These are phyloP conservation scores for Bretziella fagacearum DNA, from an alignment of 2,329 filamentous ascomycete genomes.

Conservation along the genomic window DNA sequence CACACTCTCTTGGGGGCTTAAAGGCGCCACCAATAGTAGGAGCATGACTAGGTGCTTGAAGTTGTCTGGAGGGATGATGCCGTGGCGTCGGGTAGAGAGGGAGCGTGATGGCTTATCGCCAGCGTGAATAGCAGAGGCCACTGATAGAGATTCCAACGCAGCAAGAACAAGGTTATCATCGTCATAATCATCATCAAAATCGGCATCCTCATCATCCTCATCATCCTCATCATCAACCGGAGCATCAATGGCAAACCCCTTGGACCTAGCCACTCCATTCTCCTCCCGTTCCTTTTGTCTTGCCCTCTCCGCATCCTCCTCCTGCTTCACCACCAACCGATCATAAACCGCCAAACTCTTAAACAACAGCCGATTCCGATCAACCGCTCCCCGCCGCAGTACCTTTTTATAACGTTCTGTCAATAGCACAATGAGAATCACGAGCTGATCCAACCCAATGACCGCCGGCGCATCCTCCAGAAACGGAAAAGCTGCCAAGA, in stretches of 20 bases:
- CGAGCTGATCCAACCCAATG: constrained; percentile 49
- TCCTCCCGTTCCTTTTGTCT: not conserved
- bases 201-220: constrained; percentile 21
- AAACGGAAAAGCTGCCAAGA: constrained; percentile 58
- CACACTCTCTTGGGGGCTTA: constrained; percentile 47
- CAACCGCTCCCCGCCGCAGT: constrained; percentile 37
- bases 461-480: constrained; percentile 52
- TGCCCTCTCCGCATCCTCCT: constrained; percentile 16
- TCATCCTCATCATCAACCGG: constrained; percentile 26
- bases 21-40: constrained; percentile 47
- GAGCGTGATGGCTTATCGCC: constrained; percentile 22
- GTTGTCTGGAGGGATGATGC: constrained; percentile 58
- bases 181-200: constrained; percentile 27
- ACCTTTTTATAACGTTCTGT: constrained; percentile 52
- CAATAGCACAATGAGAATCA: constrained; percentile 57
- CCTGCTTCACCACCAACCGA: constrained; percentile 20
- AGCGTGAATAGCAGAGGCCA: constrained; percentile 41
- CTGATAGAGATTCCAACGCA: constrained; percentile 50
- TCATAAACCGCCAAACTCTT: constrained; percentile 57
- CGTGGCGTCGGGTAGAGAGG: constrained; percentile 30
- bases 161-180: constrained; percentile 46
- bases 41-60: constrained; percentile 54
- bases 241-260: constrained; percentile 31
- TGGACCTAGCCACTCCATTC: constrained; percentile 9
- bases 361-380: constrained; percentile 49